These are phyloP conservation scores for Phytophthora cryptogea DNA, from an alignment of 352 stramenopile genomes.

Conservation along the genomic window DNA sequence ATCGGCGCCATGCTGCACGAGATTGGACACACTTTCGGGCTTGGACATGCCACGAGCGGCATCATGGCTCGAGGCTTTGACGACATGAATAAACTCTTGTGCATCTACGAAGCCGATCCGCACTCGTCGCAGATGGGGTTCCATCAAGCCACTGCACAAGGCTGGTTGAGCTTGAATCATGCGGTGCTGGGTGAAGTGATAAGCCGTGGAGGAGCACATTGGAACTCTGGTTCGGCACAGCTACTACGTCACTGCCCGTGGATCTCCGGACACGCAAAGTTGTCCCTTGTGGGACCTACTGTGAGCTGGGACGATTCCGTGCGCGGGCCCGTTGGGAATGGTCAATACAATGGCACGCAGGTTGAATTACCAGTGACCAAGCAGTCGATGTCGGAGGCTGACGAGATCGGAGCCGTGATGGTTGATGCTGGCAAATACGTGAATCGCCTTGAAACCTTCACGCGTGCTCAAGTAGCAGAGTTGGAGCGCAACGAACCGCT, in stretches of 20 bases:
- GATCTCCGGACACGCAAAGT: slow-evolving; percentile 46
- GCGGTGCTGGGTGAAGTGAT: slow-evolving; percentile 38
- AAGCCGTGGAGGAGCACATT: slow-evolving; percentile 44
- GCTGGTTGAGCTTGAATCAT: slow-evolving; percentile 49
- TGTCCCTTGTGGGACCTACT: slow-evolving; percentile 37
- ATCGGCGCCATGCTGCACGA: slow-evolving; percentile 73
- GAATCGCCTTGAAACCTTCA: slow-evolving; percentile 46
- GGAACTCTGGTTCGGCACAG: slow-evolving; percentile 58
- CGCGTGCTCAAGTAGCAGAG: slow-evolving; percentile 43
- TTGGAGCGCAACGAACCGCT: slow-evolving; percentile 25
- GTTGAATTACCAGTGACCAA: slow-evolving; percentile 34
- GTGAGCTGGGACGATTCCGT: slow-evolving; percentile 52
- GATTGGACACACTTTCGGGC: slow-evolving; percentile 61
- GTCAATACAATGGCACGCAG: slow-evolving; percentile 47
- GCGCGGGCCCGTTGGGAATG: slow-evolving; percentile 51
- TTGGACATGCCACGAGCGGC: slow-evolving; percentile 56
- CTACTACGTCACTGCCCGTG: slow-evolving; percentile 56
- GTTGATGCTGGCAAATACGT: slow-evolving; percentile 49
- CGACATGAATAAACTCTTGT: slow-evolving; percentile 70
- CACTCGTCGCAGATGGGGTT: slow-evolving; percentile 24
- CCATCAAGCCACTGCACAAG: slow-evolving; percentile 16
- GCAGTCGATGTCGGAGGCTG: slow-evolving; percentile 9
- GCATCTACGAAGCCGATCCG: slow-evolving; percentile 42
- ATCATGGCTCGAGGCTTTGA: slow-evolving; percentile 80
- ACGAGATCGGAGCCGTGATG: slow-evolving; percentile 51